Evolutionary conservation across 352 stramenopile species (phyloP).

Genomic region (Elongisporangium anandrum): DNA sequence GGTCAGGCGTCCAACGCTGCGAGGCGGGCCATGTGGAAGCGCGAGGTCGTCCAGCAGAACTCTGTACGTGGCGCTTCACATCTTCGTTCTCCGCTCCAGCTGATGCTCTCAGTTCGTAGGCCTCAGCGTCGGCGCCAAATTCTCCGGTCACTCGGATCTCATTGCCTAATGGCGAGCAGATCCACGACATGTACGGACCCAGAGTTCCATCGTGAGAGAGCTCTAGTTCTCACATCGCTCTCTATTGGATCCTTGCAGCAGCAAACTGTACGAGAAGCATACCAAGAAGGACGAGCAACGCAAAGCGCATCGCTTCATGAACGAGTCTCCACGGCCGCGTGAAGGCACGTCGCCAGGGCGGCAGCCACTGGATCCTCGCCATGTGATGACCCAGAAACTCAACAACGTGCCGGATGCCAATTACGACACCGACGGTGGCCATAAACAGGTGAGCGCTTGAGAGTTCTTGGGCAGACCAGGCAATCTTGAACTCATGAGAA

Average conservation of each 20-base stretch:
- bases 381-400: constrained; percentile 31
- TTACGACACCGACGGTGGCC: constrained; percentile 62
- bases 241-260: constrained; percentile 22
- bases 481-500: not conserved
- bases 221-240: not conserved
- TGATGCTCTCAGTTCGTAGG: not conserved
- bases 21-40: constrained; percentile 66
- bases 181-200: constrained; percentile 57
- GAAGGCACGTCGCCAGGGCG: constrained; percentile 19
- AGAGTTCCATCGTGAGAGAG: not conserved
- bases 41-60: constrained; percentile 32
- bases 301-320: constrained; percentile 43
- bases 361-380: constrained; percentile 46
- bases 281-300: constrained; percentile 65
- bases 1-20: constrained; percentile 44
- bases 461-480: not conserved
- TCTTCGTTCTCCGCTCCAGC: not conserved
- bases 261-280: constrained; percentile 59
- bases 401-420: constrained; percentile 47
- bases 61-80: constrained; percentile 2
- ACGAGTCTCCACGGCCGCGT: constrained; percentile 16
- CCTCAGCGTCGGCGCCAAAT: not conserved
- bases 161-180: constrained; percentile 60
- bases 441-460: constrained; percentile 32
- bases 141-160: constrained; percentile 31